phyloP scores from a whole-genome alignment of 768 basidiomycete genomes.

The Botryobasidium botryosum region DNA sequence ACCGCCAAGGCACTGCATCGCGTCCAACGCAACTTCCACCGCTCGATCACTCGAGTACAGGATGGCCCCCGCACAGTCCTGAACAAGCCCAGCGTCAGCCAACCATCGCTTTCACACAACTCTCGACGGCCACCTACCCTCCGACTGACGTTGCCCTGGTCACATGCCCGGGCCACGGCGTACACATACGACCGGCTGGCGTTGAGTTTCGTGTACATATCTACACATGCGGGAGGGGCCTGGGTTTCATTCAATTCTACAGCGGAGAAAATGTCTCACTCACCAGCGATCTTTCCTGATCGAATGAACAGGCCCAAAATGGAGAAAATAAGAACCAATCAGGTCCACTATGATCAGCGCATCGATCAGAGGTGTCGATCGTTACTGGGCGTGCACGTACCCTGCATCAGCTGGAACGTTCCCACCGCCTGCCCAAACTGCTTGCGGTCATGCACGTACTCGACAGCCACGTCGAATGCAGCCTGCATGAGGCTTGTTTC shows the following conservation, averaged over 20 bases:
- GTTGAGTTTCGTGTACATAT: conserved; percentile 89
- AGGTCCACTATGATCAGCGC: no score
- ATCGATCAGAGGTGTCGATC: neutral
- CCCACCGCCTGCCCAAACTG: conserved; percentile 82
- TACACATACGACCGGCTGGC: conserved; percentile 86
- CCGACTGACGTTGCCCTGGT: conserved; percentile 59
- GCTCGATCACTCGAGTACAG: conserved; percentile 85
- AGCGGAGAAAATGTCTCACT: neutral
- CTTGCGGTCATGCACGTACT: conserved; percentile 84
- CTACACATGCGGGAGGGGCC: no score
- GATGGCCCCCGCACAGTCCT: conserved; percentile 95
- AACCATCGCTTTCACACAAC: no score
- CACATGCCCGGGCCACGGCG: conserved; percentile 80
- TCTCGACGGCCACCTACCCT: no score
- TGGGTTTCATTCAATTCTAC: no score
- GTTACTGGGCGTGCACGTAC: conserved; percentile 25
- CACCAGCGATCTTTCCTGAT: conserved; percentile 11
- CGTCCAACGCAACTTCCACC: conserved; percentile 79
- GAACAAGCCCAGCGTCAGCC: no score
- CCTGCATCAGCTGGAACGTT: conserved; percentile 93
- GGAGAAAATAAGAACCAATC: neutral
- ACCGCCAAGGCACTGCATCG: conserved; percentile 86
- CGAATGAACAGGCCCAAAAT: neutral
- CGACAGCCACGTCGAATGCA: conserved; percentile 73
- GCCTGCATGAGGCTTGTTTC: conserved; percentile 67